Percentiles rank a stretch among this genome's conserved stretches.
phyloP scores from a whole-genome alignment of 208 protist genomes.

The Acanthamoeba royreba region DNA sequence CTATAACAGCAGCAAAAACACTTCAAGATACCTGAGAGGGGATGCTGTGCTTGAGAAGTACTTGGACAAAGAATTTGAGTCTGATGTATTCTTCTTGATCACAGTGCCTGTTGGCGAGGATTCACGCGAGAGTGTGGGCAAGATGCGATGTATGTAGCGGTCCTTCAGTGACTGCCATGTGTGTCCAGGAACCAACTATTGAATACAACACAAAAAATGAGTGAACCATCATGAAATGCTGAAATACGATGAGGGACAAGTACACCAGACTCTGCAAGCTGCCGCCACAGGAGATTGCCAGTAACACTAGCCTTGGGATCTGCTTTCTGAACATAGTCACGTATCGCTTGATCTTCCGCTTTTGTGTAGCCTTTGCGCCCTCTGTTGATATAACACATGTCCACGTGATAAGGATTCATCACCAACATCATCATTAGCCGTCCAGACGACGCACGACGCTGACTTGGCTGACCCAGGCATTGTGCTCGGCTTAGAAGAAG shows the following conservation, averaged over 20 bases:
- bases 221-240: too few relatives aligned
- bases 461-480: too few relatives aligned
- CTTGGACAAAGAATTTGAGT: neutral
- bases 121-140: neutral
- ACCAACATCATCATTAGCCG: too few relatives aligned
- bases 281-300: neutral
- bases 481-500: too few relatives aligned
- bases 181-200: neutral
- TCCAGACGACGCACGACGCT: too few relatives aligned
- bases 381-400: too few relatives aligned
- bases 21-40: neutral
- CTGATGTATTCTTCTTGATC: neutral
- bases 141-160: neutral
- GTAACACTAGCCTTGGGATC: neutral
- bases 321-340: neutral
- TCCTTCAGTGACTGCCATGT: neutral
- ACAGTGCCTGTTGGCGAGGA: neutral
- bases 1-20: neutral
- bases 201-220: neutral
- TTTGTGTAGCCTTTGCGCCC: neutral
- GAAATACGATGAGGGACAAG: neutral
- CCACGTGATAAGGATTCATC: too few relatives aligned
- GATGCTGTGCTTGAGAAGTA: neutral
- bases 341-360: neutral
- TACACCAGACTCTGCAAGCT: neutral